Evolutionary conservation across 2,329 filamentous ascomycete species (phyloP), one percentile per base, ranked within the genome.

Genomic region (Ophiostoma ulmi): DNA sequence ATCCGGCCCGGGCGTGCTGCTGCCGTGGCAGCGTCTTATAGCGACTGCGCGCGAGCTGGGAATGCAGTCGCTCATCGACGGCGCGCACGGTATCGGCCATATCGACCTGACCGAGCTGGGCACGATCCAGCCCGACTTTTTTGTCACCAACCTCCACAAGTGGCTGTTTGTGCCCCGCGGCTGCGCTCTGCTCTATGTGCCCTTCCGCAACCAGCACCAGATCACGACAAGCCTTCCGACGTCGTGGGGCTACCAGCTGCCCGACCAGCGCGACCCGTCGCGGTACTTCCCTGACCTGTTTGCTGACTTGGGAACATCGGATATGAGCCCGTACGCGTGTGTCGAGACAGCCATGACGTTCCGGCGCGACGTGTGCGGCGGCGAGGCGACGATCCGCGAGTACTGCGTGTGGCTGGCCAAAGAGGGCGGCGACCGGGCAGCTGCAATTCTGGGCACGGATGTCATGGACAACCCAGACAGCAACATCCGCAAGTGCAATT

Each of bases 111-210:
- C 70, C 2, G 67, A 67, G 13, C 67, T 71, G 26, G 58, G 58
- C 58, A 35, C 26, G 1, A 35, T 36, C 22, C 35, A 63, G 55
- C 86, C 90, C 0, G 91, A 94, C 78, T 93, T 93, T 79, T 88
- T 92, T 75, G 84, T 91, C 55, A 87, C 81, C 71, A 94, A 93
- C 76, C 88, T 86, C 73, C 88, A 92, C 79, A 92, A 92, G 77
- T 94, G 91, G 91, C 85, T 94, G 7, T 89, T 86, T 76, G 85
- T 86, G 4, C 91, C 91, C 13, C 88, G 91, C 70, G 87, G 87
- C 68, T 90, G 88, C 75, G 89, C 90, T 0, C 79, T 92, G 20
- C 83, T 94, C 74, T 88, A 92, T 78, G 89, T 92, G 5, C 88
- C 90, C 0, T 76, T 83, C 36, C 83, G 85, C 63, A 90, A 91